Evolutionary conservation across 495 filamentous ascomycete genomes (phyloP).

Genomic region (Penicillium ochrochloron): DNA sequence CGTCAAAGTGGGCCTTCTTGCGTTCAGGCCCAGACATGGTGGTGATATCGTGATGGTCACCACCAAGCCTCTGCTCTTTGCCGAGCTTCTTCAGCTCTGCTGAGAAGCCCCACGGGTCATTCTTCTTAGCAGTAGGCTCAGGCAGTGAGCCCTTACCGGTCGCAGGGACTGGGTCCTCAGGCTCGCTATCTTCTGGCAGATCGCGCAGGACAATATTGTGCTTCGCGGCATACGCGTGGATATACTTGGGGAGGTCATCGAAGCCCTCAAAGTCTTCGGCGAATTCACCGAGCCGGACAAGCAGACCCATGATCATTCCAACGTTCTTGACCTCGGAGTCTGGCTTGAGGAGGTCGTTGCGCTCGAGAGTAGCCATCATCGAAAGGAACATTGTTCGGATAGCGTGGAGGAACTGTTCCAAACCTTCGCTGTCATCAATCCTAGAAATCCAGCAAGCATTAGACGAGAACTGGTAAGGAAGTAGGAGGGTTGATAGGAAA

Average conservation of each 20-base stretch:
- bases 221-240: conserved; percentile 10
- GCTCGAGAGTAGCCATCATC: conserved; percentile 36
- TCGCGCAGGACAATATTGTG: conserved; percentile 7
- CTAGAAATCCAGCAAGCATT: conserved; percentile 9
- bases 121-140: conserved; percentile 16
- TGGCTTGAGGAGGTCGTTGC: conserved; percentile 29
- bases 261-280: neutral
- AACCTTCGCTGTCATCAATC: conserved; percentile 30
- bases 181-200: neutral
- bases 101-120: conserved; percentile 31
- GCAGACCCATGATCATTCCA: conserved; percentile 33
- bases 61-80: conserved; percentile 22
- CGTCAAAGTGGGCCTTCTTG: conserved; percentile 24
- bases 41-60: conserved; percentile 33
- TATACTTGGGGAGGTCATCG: conserved; percentile 3
- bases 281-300: neutral
- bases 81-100: conserved; percentile 17
- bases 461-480: neutral
- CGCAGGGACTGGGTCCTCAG: neutral
- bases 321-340: conserved; percentile 41
- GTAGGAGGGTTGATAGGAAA: neutral
- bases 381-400: conserved; percentile 38
- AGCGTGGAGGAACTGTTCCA: conserved; percentile 20
- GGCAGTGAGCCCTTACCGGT: conserved; percentile 20
- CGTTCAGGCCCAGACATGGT: conserved; percentile 27